Evolutionary conservation across 805 yeast species (phyloP), one percentile per base, ranked within the genome.

Genomic region (Yarrowia hollandica): DNA sequence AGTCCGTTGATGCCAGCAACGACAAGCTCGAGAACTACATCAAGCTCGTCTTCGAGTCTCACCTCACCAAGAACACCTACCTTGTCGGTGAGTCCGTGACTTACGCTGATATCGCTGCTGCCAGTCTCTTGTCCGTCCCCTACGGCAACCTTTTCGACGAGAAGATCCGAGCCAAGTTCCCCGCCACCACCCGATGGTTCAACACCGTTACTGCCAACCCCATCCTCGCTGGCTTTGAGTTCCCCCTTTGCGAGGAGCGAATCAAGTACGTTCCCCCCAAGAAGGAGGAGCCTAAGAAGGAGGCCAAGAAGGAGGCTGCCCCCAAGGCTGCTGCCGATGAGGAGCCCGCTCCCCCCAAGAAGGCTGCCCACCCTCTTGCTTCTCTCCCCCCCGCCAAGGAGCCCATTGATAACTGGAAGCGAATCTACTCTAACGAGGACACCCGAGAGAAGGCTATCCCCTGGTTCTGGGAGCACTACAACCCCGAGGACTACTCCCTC

Each of bases 401-500:
- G 68, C 76, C 82, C 63, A 69, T 92, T 64, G 97, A 92, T 72
- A 94, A 89, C 76, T 91, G 97, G 95, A 94, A 94, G 84, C 87
- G 97, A 80, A 77, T 78, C 66, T 92, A 94, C 86, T 90, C 97
- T 65, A 94, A 92, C 82, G 92, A 90, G 79, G 98, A 94, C 71
- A 92, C 98, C 73, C 88, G 97, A 79, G 85, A 83, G 73, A 84
- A 77, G 66, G 96, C 97, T 66, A 80, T 92, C 68, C 98, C 98
- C 74, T 94, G 92, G 91, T 94, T 92, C 91, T 94, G 97, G 97
- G 87, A 86, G 74, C 85, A 87, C 79, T 92, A 80, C 82, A 86
- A 92, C 79, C 84, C 94, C 65, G 80, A 83, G 65, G 98, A 92
- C 78, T 92, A 91, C 90, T 91, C 98, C 60, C 75, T 92, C 69